Evolutionary conservation across 225 moss, liverwort and hornwort species (phyloP).

Genomic region (Thuidium tamariscinum): DNA sequence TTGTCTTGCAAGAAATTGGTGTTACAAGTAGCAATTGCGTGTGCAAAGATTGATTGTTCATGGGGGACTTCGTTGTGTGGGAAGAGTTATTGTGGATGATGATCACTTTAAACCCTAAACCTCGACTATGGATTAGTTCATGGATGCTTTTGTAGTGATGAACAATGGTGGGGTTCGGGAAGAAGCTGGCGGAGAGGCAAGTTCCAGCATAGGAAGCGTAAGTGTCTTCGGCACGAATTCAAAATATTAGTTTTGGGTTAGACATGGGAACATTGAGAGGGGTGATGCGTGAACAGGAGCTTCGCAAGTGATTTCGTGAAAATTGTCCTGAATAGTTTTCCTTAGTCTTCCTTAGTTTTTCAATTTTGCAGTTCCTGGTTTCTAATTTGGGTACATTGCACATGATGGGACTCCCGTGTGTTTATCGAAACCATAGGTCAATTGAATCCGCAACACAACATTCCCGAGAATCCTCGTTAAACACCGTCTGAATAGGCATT

Average conservation of each 20-base stretch:
- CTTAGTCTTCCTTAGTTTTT: background rate
- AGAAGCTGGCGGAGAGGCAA: conserved; percentile 46
- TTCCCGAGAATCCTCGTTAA: background rate
- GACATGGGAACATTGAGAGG: background rate
- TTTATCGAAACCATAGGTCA: background rate
- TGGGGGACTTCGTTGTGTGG: background rate
- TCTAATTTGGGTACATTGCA: background rate
- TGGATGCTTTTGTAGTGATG: background rate
- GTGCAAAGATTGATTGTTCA: background rate
- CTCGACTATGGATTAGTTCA: background rate
- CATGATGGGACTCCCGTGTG: background rate
- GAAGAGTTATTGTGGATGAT: background rate
- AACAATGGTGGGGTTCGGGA: conserved; percentile 48
- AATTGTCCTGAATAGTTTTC: background rate
- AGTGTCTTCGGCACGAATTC: background rate
- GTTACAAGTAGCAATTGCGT: background rate
- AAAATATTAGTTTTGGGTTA: background rate
- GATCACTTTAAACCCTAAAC: background rate
- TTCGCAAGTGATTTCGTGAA: background rate
- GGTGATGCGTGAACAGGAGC: background rate
- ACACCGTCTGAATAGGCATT: background rate
- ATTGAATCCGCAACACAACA: background rate
- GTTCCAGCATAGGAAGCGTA: conserved; percentile 59
- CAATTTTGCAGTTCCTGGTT: background rate
- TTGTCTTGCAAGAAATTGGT: background rate